These are phyloP conservation scores for Kwoniella sp. DNA, from an alignment of 768 basidiomycete genomes.

Conservation along the genomic window DNA sequence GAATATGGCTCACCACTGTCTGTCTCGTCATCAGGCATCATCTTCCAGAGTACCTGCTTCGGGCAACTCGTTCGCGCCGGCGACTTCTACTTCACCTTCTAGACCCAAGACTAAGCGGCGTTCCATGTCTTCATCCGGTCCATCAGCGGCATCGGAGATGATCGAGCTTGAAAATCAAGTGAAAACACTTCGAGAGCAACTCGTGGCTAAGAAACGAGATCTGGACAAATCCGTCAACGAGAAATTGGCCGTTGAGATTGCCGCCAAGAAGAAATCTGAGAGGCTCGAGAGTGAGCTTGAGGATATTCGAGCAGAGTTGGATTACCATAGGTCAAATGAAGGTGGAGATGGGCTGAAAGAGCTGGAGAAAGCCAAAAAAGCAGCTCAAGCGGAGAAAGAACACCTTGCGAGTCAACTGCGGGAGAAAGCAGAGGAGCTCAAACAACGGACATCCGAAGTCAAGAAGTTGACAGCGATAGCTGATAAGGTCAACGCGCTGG, in stretches of 20 bases:
- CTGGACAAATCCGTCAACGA: slow-evolving; percentile 53
- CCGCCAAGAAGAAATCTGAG: slow-evolving; percentile 42
- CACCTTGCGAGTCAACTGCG: slow-evolving; percentile 26
- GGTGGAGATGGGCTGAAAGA: slow-evolving; percentile 26
- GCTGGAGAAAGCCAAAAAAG: slow-evolving; percentile 43
- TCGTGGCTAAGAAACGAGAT: slow-evolving; percentile 36
- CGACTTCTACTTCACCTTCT: slow-evolving; percentile 18
- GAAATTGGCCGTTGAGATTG: slow-evolving; percentile 48
- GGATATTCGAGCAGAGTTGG: slow-evolving; percentile 51
- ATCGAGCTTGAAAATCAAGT: slow-evolving; percentile 32
- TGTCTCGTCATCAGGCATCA: background rate
- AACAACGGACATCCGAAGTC: slow-evolving; percentile 23
- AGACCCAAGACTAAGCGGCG: slow-evolving; percentile 28
- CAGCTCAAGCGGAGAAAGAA: slow-evolving; percentile 29
- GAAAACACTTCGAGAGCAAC: slow-evolving; percentile 38
- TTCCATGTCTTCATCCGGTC: slow-evolving; percentile 29
- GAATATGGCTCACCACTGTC: background rate
- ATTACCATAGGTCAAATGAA: slow-evolving; percentile 32
- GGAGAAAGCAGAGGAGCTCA: slow-evolving; percentile 33
- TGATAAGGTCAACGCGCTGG: slow-evolving; percentile 23
- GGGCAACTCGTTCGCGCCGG: background rate
- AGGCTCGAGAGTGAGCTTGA: slow-evolving; percentile 43
- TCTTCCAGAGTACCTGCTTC: slow-evolving; percentile 10
- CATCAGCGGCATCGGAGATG: slow-evolving; percentile 21
- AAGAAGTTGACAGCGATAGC: slow-evolving; percentile 15